These are phyloP conservation scores for Suillus fuscotomentosus DNA, from an alignment of 768 basidiomycete species.

Conservation along the genomic window DNA sequence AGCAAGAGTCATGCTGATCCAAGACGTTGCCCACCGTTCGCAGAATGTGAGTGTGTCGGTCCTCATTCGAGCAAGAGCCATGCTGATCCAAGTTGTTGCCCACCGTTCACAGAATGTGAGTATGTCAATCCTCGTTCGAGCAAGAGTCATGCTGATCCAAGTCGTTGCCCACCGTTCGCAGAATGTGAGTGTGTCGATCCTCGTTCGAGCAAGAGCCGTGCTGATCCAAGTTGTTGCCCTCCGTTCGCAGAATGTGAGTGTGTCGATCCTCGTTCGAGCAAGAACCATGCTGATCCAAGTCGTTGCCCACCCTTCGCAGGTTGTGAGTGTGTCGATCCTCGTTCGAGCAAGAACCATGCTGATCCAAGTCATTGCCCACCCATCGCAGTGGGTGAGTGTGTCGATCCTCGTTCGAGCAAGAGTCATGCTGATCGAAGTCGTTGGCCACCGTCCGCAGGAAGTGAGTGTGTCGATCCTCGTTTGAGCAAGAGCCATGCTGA, in stretches of 20 bases:
- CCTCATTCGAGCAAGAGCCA: neutral
- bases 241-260: neutral
- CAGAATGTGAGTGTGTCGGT: neutral
- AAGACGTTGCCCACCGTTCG: neutral
- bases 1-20: neutral
- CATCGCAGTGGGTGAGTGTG: neutral
- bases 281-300: neutral
- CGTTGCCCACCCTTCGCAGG: neutral
- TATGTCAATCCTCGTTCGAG: too few species aligned
- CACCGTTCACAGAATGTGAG: too few species aligned
- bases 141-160: too few species aligned
- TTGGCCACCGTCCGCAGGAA: neutral
- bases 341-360: neutral
- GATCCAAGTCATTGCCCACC: neutral
- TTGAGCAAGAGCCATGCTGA: neutral
- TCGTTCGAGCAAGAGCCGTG: too few species aligned
- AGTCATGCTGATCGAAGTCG: neutral
- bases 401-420: neutral
- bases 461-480: neutral
- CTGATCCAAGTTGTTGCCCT: too few species aligned
- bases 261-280: neutral
- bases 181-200: too few species aligned
- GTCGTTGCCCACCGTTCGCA: too few species aligned
- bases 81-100: neutral
- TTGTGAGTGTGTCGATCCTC: neutral